phyloP scores from a whole-genome alignment of 208 protist genomes.

The Acanthamoeba sp. region DNA sequence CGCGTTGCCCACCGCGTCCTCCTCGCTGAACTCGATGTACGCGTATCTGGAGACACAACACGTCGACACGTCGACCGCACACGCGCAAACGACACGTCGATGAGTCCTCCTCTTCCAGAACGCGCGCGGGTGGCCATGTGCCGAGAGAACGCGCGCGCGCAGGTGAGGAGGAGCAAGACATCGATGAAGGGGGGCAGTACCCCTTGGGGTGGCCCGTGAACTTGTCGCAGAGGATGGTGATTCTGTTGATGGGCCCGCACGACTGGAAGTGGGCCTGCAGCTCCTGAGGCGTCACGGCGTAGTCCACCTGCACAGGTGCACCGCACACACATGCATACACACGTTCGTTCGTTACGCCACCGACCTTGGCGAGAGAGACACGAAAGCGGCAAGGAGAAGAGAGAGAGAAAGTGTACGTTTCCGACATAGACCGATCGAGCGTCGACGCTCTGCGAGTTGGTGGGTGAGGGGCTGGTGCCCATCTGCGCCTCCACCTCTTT shows the following conservation, averaged over 20 bases:
- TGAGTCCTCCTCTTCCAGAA: no score
- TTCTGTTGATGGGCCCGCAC: slow-evolving; percentile 83
- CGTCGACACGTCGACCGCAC: background rate
- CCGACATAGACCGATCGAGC: slow-evolving; percentile 83
- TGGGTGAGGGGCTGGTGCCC: background rate
- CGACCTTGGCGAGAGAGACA: no score
- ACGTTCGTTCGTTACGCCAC: background rate
- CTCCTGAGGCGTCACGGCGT: slow-evolving; percentile 81
- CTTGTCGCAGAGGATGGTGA: slow-evolving; percentile 85
- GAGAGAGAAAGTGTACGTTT: slow-evolving; percentile 74
- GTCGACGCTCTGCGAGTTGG: slow-evolving; percentile 75
- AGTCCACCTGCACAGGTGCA: slow-evolving; percentile 77
- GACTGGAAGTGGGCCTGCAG: slow-evolving; percentile 83
- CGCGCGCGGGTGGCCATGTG: no score
- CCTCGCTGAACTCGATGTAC: slow-evolving; percentile 85
- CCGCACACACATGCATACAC: background rate
- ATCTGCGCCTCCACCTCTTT: slow-evolving; percentile 56
- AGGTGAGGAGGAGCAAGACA: no score
- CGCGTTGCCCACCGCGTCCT: slow-evolving; percentile 80
- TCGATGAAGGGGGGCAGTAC: background rate
- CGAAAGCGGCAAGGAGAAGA: no score
- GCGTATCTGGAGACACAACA: slow-evolving; percentile 59
- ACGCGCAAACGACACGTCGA: no score
- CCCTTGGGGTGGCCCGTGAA: slow-evolving; percentile 82
- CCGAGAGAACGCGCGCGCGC: no score